These are phyloP conservation scores for Leucocoprinus birnbaumii DNA, from an alignment of 768 basidiomycete species.

Conservation along the genomic window DNA sequence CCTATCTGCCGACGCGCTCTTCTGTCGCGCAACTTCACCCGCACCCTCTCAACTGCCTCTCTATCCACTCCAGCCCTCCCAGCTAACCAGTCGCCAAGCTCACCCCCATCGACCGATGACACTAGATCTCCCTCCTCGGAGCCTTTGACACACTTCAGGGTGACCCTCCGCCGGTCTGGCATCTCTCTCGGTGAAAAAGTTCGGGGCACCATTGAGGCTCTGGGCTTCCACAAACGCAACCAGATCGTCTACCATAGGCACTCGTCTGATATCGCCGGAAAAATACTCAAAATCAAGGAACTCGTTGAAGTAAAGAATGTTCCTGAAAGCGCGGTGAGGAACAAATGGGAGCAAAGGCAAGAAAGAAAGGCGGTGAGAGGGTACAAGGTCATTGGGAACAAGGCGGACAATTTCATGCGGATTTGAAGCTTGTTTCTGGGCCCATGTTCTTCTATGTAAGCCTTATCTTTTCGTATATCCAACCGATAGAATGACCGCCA, in stretches of 20 bases:
- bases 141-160: conserved; percentile 73
- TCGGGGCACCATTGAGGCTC: conserved; percentile 72
- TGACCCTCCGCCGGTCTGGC: conserved; percentile 84
- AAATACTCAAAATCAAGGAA: conserved; percentile 87
- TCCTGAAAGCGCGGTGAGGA: conserved; percentile 58
- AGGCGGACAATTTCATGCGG: conserved; percentile 29
- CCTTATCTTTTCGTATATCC: too few relatives aligned
- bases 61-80: background rate
- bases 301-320: conserved; percentile 88
- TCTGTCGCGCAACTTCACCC: background rate
- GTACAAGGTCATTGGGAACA: conserved; percentile 52
- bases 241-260: conserved; percentile 84
- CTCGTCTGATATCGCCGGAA: conserved; percentile 73
- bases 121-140: background rate
- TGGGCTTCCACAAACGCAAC: conserved; percentile 80
- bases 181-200: conserved; percentile 76
- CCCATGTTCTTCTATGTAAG: too few relatives aligned
- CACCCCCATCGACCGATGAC: background rate
- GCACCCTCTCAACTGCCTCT: conserved; percentile 10
- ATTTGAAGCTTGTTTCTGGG: conserved; percentile 17
- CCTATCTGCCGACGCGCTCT: background rate
- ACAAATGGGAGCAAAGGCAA: conserved; percentile 63
- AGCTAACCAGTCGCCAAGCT: background rate
- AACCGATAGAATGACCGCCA: too few relatives aligned
- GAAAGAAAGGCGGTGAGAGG: conserved; percentile 69